Base-by-base conservation (phyloP, 495 filamentous ascomycete species). In the Amphirosellinia nigrospora region DNA sequence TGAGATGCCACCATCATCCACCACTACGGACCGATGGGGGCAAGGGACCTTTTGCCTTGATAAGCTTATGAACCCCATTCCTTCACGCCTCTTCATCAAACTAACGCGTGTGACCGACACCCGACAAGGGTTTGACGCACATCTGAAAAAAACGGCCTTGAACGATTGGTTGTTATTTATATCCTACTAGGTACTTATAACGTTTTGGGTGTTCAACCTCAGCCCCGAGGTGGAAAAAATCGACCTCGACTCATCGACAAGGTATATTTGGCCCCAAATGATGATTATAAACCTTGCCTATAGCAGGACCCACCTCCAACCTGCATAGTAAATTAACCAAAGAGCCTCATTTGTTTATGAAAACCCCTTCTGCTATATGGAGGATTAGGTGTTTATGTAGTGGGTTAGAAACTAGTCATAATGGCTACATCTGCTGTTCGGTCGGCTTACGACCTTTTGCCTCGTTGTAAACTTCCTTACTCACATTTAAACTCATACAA, bases 161-260 rank as follows among this genome's bases (percentile, higher is more conserved):
- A 8, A 36, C 55, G n/a, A 58, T 32, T 58, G 55, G 55, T 36
- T 16, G 55, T 58, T 58, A 58, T 53, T 53, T 53, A 53, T 53
- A 53, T 30, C 55, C 21, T 34, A 36, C 55, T 21, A 5, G 55
- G 28, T 34, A 34, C 2, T 8, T 36, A 58, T 58, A n/a, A 8
- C 3, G 11, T n/a, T 8, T n/a, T 0, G 52, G 16, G 28, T n/a
- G 34, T 30, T 11, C 50, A 10, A 16, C 10, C 9, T 32, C 28
- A 16, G 52, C 53, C 53, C 53, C 28, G 34, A 30, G 1, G 10
- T 34, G 15, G 53, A 56, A 56, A n/a, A 32, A 5, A 19, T 21
- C 13, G 53, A 56, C 55, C 2, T 58, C 5, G 19, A 36, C 32
- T 21, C 32, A 11, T 36, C 11, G 6, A 36, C 55, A 58, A 4